Percentiles rank a stretch among this genome's conserved stretches.
Conservation (phyloP, 2,329 filamentous ascomycete genomes). For the Cercospora zeae-maydis region DNA sequence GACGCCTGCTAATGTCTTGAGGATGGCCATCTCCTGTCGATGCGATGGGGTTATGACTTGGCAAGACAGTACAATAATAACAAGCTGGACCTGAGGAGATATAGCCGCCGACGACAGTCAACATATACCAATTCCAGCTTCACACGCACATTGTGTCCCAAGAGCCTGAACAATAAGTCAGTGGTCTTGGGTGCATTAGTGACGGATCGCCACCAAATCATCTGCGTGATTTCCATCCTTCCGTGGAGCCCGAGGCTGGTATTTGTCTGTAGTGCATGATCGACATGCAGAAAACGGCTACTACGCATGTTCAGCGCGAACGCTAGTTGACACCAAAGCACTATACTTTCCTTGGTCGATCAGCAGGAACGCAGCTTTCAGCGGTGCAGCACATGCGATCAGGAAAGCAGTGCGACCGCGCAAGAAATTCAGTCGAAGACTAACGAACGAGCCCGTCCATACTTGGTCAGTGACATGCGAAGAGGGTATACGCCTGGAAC, state of each 20-base stretch:
- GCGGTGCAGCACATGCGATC: not conserved
- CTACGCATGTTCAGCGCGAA: not conserved
- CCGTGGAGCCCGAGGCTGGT: constrained; percentile 3
- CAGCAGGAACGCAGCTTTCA: not conserved
- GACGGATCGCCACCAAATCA: not conserved
- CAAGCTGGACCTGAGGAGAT: not conserved
- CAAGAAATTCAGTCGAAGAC: too few species aligned
- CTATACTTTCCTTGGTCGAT: not conserved
- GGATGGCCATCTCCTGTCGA: constrained; percentile 1
- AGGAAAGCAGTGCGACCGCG: not conserved
- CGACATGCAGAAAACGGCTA: not conserved
- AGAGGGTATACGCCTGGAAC: not conserved
- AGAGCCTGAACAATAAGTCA: not conserved
- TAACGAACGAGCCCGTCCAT: not conserved
- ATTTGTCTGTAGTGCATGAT: not conserved
- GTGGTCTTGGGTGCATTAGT: constrained; percentile 5
- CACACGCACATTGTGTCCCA: not conserved
- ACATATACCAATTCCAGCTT: not conserved
- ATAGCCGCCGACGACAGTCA: not conserved
- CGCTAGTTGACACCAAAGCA: not conserved
- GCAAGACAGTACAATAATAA: not conserved
- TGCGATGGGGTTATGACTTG: not conserved
- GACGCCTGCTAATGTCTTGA: constrained; percentile 7
- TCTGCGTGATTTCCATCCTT: not conserved
- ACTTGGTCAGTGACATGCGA: not conserved